Evolutionary conservation across 192 early-diverging fungal species (phyloP).

Genomic region (Rhizoclosmatium sp.): DNA sequence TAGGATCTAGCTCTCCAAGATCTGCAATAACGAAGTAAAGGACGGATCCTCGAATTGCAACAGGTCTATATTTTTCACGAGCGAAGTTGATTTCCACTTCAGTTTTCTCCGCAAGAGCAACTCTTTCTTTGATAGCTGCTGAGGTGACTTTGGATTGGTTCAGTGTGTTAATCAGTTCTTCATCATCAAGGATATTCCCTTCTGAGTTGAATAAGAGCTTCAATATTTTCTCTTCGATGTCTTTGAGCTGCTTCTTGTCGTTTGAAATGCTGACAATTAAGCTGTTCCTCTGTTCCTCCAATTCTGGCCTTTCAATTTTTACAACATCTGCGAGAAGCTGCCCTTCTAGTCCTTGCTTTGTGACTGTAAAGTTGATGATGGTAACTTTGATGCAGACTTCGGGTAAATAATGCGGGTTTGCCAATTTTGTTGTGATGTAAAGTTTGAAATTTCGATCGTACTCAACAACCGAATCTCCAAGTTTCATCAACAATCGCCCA

Average conservation of each 20-base stretch:
- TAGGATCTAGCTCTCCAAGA: constrained; percentile 68
- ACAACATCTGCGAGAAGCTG: constrained; percentile 70
- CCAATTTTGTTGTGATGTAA: constrained; percentile 68
- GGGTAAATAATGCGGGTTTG: constrained; percentile 70
- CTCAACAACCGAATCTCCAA: constrained; percentile 69
- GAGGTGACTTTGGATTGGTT: constrained; percentile 74
- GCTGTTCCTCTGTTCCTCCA: constrained; percentile 68
- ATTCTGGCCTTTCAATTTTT: constrained; percentile 64
- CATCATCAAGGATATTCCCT: constrained; percentile 74
- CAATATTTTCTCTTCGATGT: constrained; percentile 71
- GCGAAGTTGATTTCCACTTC: constrained; percentile 68
- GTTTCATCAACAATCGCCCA: constrained; percentile 67
- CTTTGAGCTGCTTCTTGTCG: constrained; percentile 68
- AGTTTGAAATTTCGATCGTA: constrained; percentile 73
- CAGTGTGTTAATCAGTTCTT: constrained; percentile 68
- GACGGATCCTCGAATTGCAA: constrained; percentile 67
- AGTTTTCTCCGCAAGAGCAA: constrained; percentile 62
- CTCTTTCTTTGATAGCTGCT: constrained; percentile 66
- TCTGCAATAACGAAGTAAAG: constrained; percentile 71
- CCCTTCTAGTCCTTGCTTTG: constrained; percentile 63
- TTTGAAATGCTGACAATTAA: constrained; percentile 66
- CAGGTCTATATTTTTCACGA: constrained; percentile 65
- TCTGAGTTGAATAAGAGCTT: constrained; percentile 67
- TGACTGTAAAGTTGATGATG: constrained; percentile 75
- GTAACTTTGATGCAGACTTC: constrained; percentile 73